Conservation (phyloP, 2,329 filamentous ascomycete genomes). For the Immersiporthe knoxdaviesiana region DNA sequence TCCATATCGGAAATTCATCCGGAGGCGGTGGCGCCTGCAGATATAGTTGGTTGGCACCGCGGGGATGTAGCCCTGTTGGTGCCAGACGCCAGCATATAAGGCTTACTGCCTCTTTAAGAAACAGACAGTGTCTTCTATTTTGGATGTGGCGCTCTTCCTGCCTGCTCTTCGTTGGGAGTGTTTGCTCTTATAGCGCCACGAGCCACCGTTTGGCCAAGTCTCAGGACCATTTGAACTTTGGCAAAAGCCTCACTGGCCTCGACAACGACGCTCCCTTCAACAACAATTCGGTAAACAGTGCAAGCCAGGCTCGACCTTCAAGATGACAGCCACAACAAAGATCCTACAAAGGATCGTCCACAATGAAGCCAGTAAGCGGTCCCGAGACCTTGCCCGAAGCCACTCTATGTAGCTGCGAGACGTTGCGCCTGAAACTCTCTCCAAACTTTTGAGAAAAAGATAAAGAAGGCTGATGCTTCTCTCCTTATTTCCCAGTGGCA, state of each 20-base stretch:
- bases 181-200: not conserved
- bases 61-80: not conserved
- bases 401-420: not conserved
- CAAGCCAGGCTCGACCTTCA: slow-evolving; percentile 3
- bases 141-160: not conserved
- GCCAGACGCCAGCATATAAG: not conserved
- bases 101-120: not conserved
- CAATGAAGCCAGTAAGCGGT: slow-evolving; percentile 15
- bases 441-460: not conserved
- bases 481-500: not conserved
- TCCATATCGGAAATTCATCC: not conserved
- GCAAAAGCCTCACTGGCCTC: not conserved
- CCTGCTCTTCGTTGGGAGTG: not conserved
- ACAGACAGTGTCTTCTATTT: not conserved
- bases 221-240: not conserved
- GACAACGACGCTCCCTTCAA: not conserved
- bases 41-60: not conserved
- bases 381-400: not conserved
- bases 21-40: not conserved
- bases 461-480: not conserved
- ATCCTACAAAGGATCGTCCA: slow-evolving; percentile 19
- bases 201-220: not conserved
- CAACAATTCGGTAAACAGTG: not conserved
- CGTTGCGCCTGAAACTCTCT: not conserved
- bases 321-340: slow-evolving; percentile 16